phyloP scores from a whole-genome alignment of 352 stramenopile species.

The Globisporangium heterothallicum region DNA sequence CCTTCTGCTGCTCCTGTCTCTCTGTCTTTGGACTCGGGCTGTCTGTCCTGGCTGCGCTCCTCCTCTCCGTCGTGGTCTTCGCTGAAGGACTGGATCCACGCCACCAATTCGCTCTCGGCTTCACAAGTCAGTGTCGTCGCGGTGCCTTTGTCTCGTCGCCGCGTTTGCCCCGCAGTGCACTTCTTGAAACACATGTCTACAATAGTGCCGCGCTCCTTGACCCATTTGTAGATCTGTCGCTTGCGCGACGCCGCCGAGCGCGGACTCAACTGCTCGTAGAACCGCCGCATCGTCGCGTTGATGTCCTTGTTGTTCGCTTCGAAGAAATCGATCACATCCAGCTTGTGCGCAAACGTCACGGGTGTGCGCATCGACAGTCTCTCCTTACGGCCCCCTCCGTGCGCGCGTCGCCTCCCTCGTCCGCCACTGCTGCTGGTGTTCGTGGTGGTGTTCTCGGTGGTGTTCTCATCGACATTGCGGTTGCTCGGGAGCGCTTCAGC shows the following conservation, averaged over 20 bases:
- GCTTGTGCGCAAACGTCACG: slow-evolving; percentile 39
- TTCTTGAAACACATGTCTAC: slow-evolving; percentile 38
- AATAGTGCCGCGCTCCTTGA: slow-evolving; percentile 28
- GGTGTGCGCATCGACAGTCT: slow-evolving; percentile 25
- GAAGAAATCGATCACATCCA: slow-evolving; percentile 36
- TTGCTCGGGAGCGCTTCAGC: background rate
- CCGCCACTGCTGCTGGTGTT: background rate
- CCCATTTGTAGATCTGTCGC: slow-evolving; percentile 45
- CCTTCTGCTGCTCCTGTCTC: background rate
- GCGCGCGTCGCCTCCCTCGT: slow-evolving; percentile 3
- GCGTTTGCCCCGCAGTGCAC: slow-evolving; percentile 25
- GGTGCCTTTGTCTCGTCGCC: slow-evolving; percentile 28
- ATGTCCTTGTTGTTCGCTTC: slow-evolving; percentile 30
- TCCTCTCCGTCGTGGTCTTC: background rate
- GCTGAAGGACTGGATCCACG: slow-evolving; percentile 17
- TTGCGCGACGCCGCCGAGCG: slow-evolving; percentile 26
- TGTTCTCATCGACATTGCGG: background rate
- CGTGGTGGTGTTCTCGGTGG: background rate
- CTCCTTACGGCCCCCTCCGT: slow-evolving; percentile 19
- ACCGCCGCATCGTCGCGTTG: slow-evolving; percentile 27
- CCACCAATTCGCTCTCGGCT: slow-evolving; percentile 29
- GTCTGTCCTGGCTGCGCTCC: background rate
- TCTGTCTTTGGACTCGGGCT: background rate
- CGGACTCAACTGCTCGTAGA: slow-evolving; percentile 23
- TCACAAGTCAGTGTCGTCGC: slow-evolving; percentile 26